A percentile compares a stretch with the other conserved stretches of the same genome.
These are phyloP conservation scores for Lophiostoma macrostomum DNA, from an alignment of 495 filamentous ascomycete species.

Conservation along the genomic window DNA sequence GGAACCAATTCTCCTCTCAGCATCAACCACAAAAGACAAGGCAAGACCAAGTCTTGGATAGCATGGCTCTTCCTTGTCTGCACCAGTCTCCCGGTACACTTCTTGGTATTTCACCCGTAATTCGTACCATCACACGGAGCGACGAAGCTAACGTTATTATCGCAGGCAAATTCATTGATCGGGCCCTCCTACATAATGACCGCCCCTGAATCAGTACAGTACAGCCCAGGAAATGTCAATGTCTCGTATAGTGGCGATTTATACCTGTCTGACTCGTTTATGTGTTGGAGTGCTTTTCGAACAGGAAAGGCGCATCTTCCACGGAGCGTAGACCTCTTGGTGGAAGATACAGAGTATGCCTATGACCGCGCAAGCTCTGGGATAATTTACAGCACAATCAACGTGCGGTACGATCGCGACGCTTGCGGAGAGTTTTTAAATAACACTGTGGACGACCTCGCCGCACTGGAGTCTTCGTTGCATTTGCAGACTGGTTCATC, in stretches of 20 bases:
- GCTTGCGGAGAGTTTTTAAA: too few relatives aligned
- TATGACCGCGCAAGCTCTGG: background rate
- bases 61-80: conserved; percentile 26
- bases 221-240: too few relatives aligned
- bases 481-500: background rate
- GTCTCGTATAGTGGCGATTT: too few relatives aligned
- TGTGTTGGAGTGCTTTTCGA: conserved; percentile 29
- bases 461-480: background rate
- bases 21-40: conserved; percentile 24
- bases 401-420: too few relatives aligned
- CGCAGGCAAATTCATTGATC: conserved; percentile 28
- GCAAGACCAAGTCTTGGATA: conserved; percentile 19
- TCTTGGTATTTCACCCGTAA: too few relatives aligned
- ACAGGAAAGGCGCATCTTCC: conserved; percentile 21
- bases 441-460: too few relatives aligned
- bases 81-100: conserved; percentile 18
- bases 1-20: conserved; percentile 29
- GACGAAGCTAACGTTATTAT: too few relatives aligned
- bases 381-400: too few relatives aligned
- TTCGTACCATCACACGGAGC: too few relatives aligned
- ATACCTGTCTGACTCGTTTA: conserved; percentile 3
- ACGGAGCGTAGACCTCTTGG: background rate
- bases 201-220: conserved; percentile 6
- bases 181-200: conserved; percentile 21
- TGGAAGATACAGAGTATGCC: background rate